These are phyloP conservation scores for Zymoseptoria brevis DNA, from an alignment of 2,329 filamentous ascomycete genomes.

Conservation along the genomic window DNA sequence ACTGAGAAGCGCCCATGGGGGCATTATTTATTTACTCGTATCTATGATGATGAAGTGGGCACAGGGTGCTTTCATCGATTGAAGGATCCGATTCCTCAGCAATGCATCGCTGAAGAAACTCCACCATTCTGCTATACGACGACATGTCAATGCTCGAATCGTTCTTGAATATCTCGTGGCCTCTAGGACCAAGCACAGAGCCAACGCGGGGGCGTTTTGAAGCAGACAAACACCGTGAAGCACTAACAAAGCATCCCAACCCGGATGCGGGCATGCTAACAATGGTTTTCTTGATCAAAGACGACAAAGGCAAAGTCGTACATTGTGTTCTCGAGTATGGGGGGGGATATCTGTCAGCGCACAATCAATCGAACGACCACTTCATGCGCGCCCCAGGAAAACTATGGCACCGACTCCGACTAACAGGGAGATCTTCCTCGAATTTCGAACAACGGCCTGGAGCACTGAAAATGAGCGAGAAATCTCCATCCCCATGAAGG, in stretches of 20 bases:
- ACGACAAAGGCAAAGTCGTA: neutral
- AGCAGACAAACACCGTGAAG: neutral
- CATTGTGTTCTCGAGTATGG: neutral
- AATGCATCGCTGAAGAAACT: neutral
- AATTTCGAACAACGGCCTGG: neutral
- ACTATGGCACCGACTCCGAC: neutral
- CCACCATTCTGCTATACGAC: neutral
- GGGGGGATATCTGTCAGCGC: neutral
- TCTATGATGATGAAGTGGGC: neutral
- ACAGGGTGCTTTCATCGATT: neutral
- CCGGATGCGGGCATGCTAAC: neutral
- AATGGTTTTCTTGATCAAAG: neutral
- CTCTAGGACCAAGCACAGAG: neutral
- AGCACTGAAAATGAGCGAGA: neutral
- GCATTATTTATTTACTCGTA: neutral
- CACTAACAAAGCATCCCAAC: neutral
- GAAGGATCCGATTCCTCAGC: neutral
- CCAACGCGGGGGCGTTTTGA: neutral
- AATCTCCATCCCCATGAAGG: neutral
- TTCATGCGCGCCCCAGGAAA: neutral
- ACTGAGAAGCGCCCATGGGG: too few species aligned
- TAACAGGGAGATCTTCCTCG: neutral
- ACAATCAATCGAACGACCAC: neutral
- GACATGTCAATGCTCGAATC: neutral
- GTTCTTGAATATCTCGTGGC: neutral